Evolutionary conservation across 2,329 filamentous ascomycete genomes (phyloP), one percentile per base, ranked within the genome.

Genomic region (Nothopassalora personata): DNA sequence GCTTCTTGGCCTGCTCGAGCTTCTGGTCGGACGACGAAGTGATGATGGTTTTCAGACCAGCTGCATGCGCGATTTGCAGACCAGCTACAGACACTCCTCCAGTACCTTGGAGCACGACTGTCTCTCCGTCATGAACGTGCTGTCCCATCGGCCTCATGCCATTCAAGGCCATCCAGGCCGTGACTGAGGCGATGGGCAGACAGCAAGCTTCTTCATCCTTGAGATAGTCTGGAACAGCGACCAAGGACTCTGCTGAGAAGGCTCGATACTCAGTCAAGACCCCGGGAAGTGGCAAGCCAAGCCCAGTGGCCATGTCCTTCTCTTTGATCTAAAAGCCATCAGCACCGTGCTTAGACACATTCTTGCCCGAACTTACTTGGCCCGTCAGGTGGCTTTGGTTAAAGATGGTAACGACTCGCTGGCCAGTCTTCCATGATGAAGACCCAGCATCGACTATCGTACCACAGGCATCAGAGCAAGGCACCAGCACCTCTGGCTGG

Each of bases 401-500:
- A 73, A 88, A 90, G 54, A 83, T 87, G 19, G 81, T 81, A 57
- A 88, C 78, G 43, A 90, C 86, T n/a, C 85, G 82, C 58, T 88
- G 83, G 59, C 86, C 86, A 15, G 76, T 72, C 56, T 78, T 76
- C 75, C 83, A 83, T 5, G 75, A 74, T 2, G 72, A 69, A 18
- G 77, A 70, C 34, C 82, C 81, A 31, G 81, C 66, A 13, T 78
- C 71, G 1, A 82, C 74, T 49, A 90, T 76, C 8, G 79, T 78
- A 48, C 87, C 87, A 73, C 85, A 87, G 79, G 87, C 88, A 72
- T 90, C 87, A 23, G 85, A 87, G 72, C 84, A 86, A 1, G 86
- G 86, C 1, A 89, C 83, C 11, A 89, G 66, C 57, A 77, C 60
- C 55, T 73, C 55, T 54, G 71, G 62, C 59, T 74, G 67, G 39